Evolutionary conservation across 345 rosid genomes (phyloP), one percentile per base, ranked within the genome.

Genomic region (Abelmoschus esculentus): DNA sequence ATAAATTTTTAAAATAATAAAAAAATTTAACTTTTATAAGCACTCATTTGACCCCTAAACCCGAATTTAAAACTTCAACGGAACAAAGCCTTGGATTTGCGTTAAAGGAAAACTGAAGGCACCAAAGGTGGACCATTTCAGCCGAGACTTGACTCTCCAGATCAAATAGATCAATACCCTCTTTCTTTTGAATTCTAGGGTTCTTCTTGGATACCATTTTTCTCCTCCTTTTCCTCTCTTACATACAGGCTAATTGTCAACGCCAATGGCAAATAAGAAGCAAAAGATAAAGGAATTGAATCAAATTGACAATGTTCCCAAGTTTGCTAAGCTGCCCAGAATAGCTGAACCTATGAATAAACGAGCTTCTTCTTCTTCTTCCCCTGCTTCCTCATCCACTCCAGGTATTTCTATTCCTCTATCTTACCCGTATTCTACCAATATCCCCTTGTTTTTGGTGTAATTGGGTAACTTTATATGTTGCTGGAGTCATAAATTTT

Each of bases 231-330:
- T 1, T 13, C 14, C 47, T 29, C 40, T 49, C 13, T 17, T 12
- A 26, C 34, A 22, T 12, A 44, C n/a, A 22, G 18, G 12, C 12
- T 44, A 15, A 28, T 47, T 65, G 56, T 46, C 38, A 7, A 32
- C 22, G 28, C 7, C 56, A 66, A 66, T 66, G 69, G 40, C 56
- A 47, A 66, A 66, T 4, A 66, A 26, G 56, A 66, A 47, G 69
- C 69, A 3, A 28, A 66, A 66, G 69, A 49, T 66, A 0, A 66
- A 66, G 56, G 69, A 49, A 66, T 66, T 66, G 53, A 47, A 47
- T 31, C 56, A 66, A 14, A 46, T 66, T 26, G 56, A 28, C 4
- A 47, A 66, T 47, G 56, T 29, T 28, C 40, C 69, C 2, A 46
- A 47, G 56, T 46, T 66, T 4, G 47, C 3, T 14, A 47, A 46